These are phyloP conservation scores for Zygotorulaspora chibaensis DNA, from an alignment of 805 yeast species.

Conservation along the genomic window DNA sequence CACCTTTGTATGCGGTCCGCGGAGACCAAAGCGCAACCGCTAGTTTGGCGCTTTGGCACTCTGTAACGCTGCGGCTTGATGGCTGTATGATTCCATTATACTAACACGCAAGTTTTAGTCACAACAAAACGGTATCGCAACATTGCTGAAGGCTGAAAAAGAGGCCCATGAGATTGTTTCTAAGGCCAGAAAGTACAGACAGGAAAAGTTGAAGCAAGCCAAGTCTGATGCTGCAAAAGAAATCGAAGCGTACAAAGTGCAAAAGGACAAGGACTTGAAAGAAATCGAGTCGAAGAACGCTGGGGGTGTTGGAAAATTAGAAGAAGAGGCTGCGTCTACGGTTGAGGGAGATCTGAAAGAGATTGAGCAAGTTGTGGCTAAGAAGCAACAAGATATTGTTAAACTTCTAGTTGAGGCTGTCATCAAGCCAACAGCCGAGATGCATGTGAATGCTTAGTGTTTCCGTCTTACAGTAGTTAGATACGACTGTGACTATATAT, in stretches of 20 bases:
- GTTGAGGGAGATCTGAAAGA: slow-evolving; percentile 66
- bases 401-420: slow-evolving; percentile 77
- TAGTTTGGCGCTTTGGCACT: too few species aligned
- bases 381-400: slow-evolving; percentile 64
- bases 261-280: slow-evolving; percentile 79
- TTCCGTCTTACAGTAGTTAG: too few species aligned
- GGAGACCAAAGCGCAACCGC: neutral
- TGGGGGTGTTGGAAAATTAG: slow-evolving; percentile 46
- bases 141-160: slow-evolving; percentile 70
- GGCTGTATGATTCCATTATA: neutral
- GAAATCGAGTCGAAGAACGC: slow-evolving; percentile 68
- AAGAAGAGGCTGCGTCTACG: slow-evolving; percentile 69
- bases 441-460: slow-evolving; percentile 61
- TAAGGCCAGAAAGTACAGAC: slow-evolving; percentile 81
- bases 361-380: slow-evolving; percentile 60
- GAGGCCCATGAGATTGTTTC: slow-evolving; percentile 95
- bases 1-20: neutral
- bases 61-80: neutral
- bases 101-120: slow-evolving; percentile 16
- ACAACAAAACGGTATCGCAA: slow-evolving; percentile 36
- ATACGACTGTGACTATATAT: too few species aligned
- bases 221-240: slow-evolving; percentile 89
- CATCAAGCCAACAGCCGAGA: slow-evolving; percentile 70
- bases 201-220: slow-evolving; percentile 83
- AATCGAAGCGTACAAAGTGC: slow-evolving; percentile 76